These are phyloP conservation scores for Pseudoturritis turrita DNA, from an alignment of 345 rosid genomes.

Conservation along the genomic window DNA sequence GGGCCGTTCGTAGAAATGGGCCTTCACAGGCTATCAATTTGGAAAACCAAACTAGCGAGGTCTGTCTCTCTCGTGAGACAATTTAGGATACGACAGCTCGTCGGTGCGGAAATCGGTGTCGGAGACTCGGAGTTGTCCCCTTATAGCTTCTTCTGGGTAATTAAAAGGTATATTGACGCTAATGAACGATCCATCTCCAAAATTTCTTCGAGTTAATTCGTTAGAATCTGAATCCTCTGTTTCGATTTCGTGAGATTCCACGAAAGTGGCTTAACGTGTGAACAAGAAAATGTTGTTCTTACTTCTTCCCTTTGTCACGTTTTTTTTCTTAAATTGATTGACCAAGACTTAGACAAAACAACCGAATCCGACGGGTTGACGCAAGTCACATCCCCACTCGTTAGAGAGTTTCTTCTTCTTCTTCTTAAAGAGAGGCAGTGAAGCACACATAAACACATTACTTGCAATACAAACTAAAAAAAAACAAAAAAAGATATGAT, in stretches of 20 bases:
- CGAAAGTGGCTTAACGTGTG: constrained; percentile 13
- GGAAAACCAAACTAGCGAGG: too few relatives aligned
- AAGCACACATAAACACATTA: background rate
- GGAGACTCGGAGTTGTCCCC: too few relatives aligned
- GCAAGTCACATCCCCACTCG: background rate
- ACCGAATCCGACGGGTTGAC: background rate
- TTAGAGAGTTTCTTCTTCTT: background rate
- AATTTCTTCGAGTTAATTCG: background rate
- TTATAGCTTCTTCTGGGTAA: too few relatives aligned
- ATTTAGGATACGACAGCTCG: too few relatives aligned
- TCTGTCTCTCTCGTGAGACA: too few relatives aligned
- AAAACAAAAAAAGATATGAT: background rate
- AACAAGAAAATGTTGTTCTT: background rate
- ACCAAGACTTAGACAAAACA: too few relatives aligned
- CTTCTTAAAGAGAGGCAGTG: background rate
- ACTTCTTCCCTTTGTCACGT: too few relatives aligned
- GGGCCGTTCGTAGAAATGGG: too few relatives aligned
- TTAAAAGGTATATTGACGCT: too few relatives aligned
- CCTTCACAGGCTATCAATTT: too few relatives aligned
- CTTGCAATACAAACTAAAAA: background rate
- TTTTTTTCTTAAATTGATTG: too few relatives aligned
- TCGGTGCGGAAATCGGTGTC: too few relatives aligned
- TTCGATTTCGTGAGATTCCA: constrained; percentile 2
- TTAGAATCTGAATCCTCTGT: constrained; percentile 6
- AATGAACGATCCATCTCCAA: constrained; percentile 13